These are phyloP conservation scores for Polyplosphaeria fusca DNA, from an alignment of 495 filamentous ascomycete genomes.

Conservation along the genomic window DNA sequence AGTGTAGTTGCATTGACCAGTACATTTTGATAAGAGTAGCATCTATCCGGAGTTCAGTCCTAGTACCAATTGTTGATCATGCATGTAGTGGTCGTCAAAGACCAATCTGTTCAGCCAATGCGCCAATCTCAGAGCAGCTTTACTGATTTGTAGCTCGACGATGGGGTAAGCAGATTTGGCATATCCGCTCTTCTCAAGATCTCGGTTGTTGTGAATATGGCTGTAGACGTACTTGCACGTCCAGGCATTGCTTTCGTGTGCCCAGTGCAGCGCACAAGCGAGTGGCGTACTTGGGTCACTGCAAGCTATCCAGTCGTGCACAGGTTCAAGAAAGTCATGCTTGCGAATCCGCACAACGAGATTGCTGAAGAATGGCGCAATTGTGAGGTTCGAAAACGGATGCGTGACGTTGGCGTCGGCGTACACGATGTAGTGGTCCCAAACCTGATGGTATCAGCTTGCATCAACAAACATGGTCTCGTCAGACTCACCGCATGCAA, in stretches of 20 bases:
- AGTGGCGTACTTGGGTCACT: slow-evolving; percentile 33
- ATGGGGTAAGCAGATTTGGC: slow-evolving; percentile 36
- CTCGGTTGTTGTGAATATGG: slow-evolving; percentile 30
- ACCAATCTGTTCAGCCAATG: slow-evolving; percentile 40
- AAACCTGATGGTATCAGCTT: slow-evolving; percentile 30
- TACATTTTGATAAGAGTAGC: not conserved
- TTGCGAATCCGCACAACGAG: slow-evolving; percentile 30
- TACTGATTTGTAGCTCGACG: slow-evolving; percentile 40
- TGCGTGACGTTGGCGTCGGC: slow-evolving; percentile 27
- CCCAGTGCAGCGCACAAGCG: slow-evolving; percentile 35
- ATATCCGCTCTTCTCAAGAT: slow-evolving; percentile 36
- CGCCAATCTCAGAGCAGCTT: slow-evolving; percentile 39
- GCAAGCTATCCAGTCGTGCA: slow-evolving; percentile 31
- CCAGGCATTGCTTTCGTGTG: slow-evolving; percentile 34
- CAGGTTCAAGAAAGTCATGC: slow-evolving; percentile 34
- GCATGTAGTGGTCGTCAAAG: not conserved
- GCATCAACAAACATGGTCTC: not conserved
- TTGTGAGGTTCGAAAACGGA: slow-evolving; percentile 33
- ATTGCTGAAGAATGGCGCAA: slow-evolving; percentile 33
- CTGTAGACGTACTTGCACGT: slow-evolving; percentile 39
- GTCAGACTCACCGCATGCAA: slow-evolving; percentile 23
- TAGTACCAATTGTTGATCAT: not conserved
- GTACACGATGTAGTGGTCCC: slow-evolving; percentile 39
- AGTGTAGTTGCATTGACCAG: too few species aligned
- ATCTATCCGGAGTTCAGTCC: not conserved